Conservation (phyloP, 2,329 filamentous ascomycete species). For the Colletotrichum orbiculare region DNA sequence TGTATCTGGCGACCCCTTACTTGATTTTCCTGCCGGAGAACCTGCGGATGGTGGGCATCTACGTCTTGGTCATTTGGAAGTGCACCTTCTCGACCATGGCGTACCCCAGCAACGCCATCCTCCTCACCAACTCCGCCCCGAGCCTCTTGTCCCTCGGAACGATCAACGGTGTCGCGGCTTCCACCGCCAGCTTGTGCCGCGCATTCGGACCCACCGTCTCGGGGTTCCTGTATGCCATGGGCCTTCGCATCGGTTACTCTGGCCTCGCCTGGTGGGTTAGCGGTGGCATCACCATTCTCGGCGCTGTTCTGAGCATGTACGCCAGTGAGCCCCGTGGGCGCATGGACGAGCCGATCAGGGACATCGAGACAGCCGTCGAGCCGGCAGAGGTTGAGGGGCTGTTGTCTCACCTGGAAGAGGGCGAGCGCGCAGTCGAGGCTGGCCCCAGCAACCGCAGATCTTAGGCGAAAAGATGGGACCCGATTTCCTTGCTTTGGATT, state of each 20-base stretch:
- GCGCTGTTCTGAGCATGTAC: slow-evolving; percentile 79
- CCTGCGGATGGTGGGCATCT: slow-evolving; percentile 79
- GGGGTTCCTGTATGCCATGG: slow-evolving; percentile 84
- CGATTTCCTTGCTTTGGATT: slow-evolving; percentile 7
- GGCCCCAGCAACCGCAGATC: slow-evolving; percentile 25
- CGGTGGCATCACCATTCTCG: slow-evolving; percentile 78
- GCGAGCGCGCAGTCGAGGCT: slow-evolving; percentile 18
- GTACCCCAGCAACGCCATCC: slow-evolving; percentile 89
- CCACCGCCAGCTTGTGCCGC: slow-evolving; percentile 87
- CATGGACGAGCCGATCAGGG: slow-evolving; percentile 52
- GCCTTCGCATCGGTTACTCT: slow-evolving; percentile 83
- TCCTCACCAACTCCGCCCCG: slow-evolving; percentile 88
- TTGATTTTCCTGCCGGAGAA: slow-evolving; percentile 82
- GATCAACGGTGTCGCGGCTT: slow-evolving; percentile 92
- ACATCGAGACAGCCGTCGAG: slow-evolving; percentile 52
- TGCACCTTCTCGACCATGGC: slow-evolving; percentile 92
- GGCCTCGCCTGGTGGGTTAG: slow-evolving; percentile 95
- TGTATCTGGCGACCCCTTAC: slow-evolving; percentile 91
- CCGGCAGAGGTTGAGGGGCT: slow-evolving; percentile 33
- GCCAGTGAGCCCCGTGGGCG: slow-evolving; percentile 73
- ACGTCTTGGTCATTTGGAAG: slow-evolving; percentile 85
- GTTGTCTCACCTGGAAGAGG: slow-evolving; percentile 8
- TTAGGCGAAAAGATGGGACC: not conserved
- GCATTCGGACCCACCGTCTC: slow-evolving; percentile 91
- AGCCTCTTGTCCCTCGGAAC: slow-evolving; percentile 87